phyloP scores from a whole-genome alignment of 192 early-diverging fungal genomes.

The Chytriomyces hyalinus region DNA sequence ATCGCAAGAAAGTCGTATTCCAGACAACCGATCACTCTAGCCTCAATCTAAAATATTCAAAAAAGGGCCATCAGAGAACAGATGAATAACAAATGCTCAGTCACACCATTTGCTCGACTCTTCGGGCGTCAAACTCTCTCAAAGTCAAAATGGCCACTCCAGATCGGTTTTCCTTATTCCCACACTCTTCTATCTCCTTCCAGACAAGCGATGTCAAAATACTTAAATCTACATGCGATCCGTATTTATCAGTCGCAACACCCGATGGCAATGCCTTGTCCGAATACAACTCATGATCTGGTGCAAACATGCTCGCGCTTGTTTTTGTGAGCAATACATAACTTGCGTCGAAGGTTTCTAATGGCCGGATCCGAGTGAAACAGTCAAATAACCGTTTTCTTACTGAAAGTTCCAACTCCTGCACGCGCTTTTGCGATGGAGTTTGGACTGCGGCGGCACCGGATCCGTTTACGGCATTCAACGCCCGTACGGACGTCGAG shows the following conservation, averaged over 20 bases:
- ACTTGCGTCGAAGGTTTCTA: conserved; percentile 56
- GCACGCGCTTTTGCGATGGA: conserved; percentile 43
- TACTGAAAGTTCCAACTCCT: conserved; percentile 66
- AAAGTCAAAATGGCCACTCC: conserved; percentile 22
- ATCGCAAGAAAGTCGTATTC: conserved; percentile 21
- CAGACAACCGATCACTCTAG: conserved; percentile 2
- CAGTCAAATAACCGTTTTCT: conserved; percentile 74
- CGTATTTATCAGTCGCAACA: conserved; percentile 9
- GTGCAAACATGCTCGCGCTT: conserved; percentile 51
- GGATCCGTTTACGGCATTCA: conserved; percentile 15
- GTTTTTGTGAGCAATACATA: conserved; percentile 44
- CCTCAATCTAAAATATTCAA: background rate
- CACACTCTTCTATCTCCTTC: conserved; percentile 30
- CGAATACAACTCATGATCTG: conserved; percentile 47
- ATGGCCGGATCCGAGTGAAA: conserved; percentile 61
- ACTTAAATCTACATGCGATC: background rate
- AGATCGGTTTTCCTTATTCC: conserved; percentile 14
- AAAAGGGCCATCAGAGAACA: background rate
- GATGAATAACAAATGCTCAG: background rate
- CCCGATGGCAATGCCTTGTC: conserved; percentile 14
- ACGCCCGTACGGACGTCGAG: conserved; percentile 22
- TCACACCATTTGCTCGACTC: conserved; percentile 53
- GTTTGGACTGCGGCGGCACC: conserved; percentile 37
- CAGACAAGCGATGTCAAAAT: conserved; percentile 22
- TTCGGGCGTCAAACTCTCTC: conserved; percentile 48